Evolutionary conservation across 108 stramenopile genomes (phyloP).

Genomic region (Asterionellopsis glacialis): DNA sequence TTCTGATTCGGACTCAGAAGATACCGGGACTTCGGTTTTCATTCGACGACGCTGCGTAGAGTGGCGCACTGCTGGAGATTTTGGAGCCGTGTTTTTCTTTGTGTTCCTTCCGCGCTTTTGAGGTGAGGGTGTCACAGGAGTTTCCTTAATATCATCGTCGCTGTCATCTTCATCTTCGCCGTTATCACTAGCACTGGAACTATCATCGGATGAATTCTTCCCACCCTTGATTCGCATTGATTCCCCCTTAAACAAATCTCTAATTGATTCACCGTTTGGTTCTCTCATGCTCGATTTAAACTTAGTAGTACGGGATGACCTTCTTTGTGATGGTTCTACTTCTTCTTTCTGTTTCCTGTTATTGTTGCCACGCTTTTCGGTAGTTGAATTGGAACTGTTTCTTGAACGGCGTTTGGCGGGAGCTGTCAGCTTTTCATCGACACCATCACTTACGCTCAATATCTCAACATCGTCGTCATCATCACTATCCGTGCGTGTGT

Average conservation of each 20-base stretch:
- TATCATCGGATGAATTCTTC: neutral
- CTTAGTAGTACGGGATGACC: slow-evolving; percentile 30
- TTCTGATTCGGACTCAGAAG: slow-evolving; percentile 18
- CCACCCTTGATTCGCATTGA: neutral
- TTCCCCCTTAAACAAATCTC: slow-evolving; percentile 17
- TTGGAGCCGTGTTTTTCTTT: slow-evolving; percentile 8
- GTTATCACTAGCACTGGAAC: neutral
- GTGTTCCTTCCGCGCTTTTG: neutral
- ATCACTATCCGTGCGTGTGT: neutral
- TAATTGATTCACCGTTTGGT: slow-evolving; percentile 24
- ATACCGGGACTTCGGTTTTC: slow-evolving; percentile 15
- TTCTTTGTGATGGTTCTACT: slow-evolving; percentile 6
- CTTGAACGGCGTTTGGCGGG: neutral
- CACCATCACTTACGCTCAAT: neutral
- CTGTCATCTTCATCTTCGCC: slow-evolving; percentile 1
- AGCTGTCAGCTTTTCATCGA: slow-evolving; percentile 8
- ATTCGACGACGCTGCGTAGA: slow-evolving; percentile 26
- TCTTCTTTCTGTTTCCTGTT: slow-evolving; percentile 1
- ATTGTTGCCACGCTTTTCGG: neutral
- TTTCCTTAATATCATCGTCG: neutral
- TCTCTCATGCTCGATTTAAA: slow-evolving; percentile 39
- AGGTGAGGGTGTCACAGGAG: neutral
- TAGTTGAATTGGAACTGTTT: neutral
- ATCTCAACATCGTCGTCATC: slow-evolving; percentile 18
- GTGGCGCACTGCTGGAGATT: slow-evolving; percentile 46